phyloP scores from a whole-genome alignment of 2,329 filamentous ascomycete genomes.

The Xylariaceae sp. region DNA sequence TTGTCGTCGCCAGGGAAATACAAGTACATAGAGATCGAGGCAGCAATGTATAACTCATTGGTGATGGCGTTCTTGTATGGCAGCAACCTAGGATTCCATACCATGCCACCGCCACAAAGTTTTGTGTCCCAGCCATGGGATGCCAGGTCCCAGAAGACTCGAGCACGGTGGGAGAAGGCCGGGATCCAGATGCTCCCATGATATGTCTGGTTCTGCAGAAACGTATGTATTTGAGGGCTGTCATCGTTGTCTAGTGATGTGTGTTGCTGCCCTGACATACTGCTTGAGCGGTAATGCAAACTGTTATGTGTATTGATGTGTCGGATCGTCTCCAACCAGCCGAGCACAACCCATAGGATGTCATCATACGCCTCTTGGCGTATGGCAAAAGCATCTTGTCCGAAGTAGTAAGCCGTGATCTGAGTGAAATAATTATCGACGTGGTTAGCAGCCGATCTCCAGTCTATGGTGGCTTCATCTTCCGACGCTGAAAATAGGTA shows the following conservation, averaged over 20 bases:
- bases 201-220: constrained; percentile 51
- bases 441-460: constrained; percentile 65
- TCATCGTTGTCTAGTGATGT: constrained; percentile 25
- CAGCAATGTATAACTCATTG: constrained; percentile 83
- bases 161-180: constrained; percentile 76
- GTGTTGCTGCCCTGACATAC: constrained; percentile 9
- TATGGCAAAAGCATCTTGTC: constrained; percentile 73
- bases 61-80: constrained; percentile 98
- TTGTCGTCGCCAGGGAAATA: constrained; percentile 80
- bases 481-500: constrained; percentile 26
- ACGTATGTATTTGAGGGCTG: not conserved
- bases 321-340: constrained; percentile 79
- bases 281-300: constrained; percentile 48
- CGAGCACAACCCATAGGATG: constrained; percentile 91
- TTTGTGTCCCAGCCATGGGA: constrained; percentile 74
- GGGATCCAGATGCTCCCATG: constrained; percentile 72
- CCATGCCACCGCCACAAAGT: constrained; percentile 83
- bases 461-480: constrained; percentile 31
- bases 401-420: constrained; percentile 74
- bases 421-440: constrained; percentile 80
- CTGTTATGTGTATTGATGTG: constrained; percentile 68
- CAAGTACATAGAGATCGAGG: constrained; percentile 84
- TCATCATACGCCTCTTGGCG: constrained; percentile 81
- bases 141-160: constrained; percentile 81
- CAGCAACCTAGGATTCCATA: constrained; percentile 74